Conservation (phyloP, 2,329 filamentous ascomycete species). For the Botrytis sinoallii region DNA sequence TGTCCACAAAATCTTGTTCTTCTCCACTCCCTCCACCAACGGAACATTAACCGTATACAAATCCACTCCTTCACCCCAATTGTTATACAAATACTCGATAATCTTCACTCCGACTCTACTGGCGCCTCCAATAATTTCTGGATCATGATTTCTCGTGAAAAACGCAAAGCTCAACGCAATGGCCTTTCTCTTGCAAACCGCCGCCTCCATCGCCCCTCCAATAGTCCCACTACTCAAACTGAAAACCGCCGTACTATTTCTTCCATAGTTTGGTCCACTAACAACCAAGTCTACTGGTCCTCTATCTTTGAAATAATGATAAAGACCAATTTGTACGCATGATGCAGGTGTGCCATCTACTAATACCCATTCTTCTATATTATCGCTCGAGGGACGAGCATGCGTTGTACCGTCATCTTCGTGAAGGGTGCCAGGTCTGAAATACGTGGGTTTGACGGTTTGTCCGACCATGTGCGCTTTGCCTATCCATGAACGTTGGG, state of each 20-base stretch:
- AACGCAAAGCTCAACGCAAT: constrained; percentile 91
- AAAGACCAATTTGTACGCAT: constrained; percentile 77
- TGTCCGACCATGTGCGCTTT: constrained; percentile 96
- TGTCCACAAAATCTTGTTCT: constrained; percentile 75
- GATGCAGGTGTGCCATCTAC: constrained; percentile 78
- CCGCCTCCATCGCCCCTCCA: constrained; percentile 74
- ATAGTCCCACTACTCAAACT: constrained; percentile 74
- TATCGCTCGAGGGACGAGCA: constrained; percentile 50
- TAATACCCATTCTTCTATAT: constrained; percentile 74
- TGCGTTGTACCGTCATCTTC: constrained; percentile 67
- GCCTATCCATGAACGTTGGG: constrained; percentile 95
- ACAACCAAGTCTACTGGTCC: constrained; percentile 74
- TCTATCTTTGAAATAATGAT: constrained; percentile 72
- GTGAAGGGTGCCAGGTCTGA: constrained; percentile 62
- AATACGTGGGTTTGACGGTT: constrained; percentile 80
- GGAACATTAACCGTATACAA: constrained; percentile 93
- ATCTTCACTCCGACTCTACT: constrained; percentile 71
- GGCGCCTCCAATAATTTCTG: constrained; percentile 73
- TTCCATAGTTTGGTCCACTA: constrained; percentile 78
- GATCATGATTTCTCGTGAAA: constrained; percentile 76
- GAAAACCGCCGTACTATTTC: constrained; percentile 79
- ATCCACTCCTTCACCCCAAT: constrained; percentile 73
- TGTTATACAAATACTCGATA: constrained; percentile 72
- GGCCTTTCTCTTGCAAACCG: constrained; percentile 64
- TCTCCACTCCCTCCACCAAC: constrained; percentile 70